Evolutionary conservation across 257 asterid genomes (phyloP).

Genomic region (Primulina huaijiensis): DNA sequence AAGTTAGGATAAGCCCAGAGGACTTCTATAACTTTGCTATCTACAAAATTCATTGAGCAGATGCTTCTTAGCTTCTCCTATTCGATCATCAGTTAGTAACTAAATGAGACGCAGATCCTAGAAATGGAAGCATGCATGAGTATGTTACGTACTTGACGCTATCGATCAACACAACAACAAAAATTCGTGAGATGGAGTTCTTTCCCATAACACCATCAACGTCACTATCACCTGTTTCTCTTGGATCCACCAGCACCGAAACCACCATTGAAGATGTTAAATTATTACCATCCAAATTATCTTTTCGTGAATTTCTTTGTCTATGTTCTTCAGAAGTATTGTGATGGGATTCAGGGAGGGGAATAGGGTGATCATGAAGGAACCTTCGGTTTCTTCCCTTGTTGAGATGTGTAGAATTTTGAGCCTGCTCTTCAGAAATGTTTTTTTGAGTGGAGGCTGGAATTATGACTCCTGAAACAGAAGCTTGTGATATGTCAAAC

Average conservation of each 20-base stretch:
- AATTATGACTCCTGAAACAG: slow-evolving; percentile 61
- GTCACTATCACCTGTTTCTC: slow-evolving; percentile 73
- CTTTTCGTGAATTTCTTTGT: slow-evolving; percentile 42
- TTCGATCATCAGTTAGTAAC: slow-evolving; percentile 49
- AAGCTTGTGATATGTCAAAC: slow-evolving; percentile 72
- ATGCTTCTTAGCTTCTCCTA: slow-evolving; percentile 3
- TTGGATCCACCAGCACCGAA: slow-evolving; percentile 90
- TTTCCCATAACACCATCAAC: slow-evolving; percentile 74
- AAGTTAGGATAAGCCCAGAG: slow-evolving; percentile 30
- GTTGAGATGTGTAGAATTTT: slow-evolving; percentile 45
- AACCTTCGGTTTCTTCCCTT: slow-evolving; percentile 68
- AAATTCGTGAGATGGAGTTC: slow-evolving; percentile 71
- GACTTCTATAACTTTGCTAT: slow-evolving; percentile 28
- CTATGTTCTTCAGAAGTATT: slow-evolving; percentile 53
- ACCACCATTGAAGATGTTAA: slow-evolving; percentile 82
- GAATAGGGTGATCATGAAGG: slow-evolving; percentile 52
- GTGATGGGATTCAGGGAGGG: slow-evolving; percentile 49
- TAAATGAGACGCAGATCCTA: slow-evolving; percentile 62
- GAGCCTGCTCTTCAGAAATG: slow-evolving; percentile 39
- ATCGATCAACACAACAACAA: slow-evolving; percentile 82
- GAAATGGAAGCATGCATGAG: slow-evolving; percentile 89
- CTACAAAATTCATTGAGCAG: slow-evolving; percentile 55
- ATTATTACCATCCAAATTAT: slow-evolving; percentile 38
- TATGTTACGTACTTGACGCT: slow-evolving; percentile 93
- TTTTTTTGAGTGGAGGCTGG: slow-evolving; percentile 55